Base-by-base conservation (phyloP, 1,284 basidiomycete genomes). In the Cryptococcus sp. region DNA sequence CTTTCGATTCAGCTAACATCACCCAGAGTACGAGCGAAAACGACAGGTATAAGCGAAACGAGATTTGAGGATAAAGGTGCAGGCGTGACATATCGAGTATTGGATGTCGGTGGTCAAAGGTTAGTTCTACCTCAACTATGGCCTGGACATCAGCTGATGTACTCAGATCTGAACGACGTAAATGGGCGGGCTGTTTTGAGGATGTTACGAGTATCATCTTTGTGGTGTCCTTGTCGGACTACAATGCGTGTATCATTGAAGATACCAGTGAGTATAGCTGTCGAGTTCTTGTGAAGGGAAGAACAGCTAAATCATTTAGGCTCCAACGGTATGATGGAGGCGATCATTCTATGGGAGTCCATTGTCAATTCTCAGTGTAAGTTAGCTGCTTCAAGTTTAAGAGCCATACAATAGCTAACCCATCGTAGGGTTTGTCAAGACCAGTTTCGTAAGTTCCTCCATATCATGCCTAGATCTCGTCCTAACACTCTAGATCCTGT, bases 281-380 rank as follows among this genome's bases (percentile, higher is more conserved):
- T 7, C 52, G 32, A 33, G 15, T 37, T 53, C 36, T 14, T 7
- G 14, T 47, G 3, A 46, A 49, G 15, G 10, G 32, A 23, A 14
- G 49, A 2, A 33, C 7, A 33, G 8, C 51, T 58, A 36, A 57
- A 3, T 11, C 4, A 32, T n/a, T n/a, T 37, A 57, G 56, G 93
- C 90, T 76, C 90, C 89, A 86, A 95, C 90, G 92, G 90, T 90
- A 95, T 96, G 91, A 88, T 92, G 78, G 93, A 95, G 67, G 89
- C 92, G 0, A 86, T 96, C 83, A 90, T 90, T 49, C 90, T 96
- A 48, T 96, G 91, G 85, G 91, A 94, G 70, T 93, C 90, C 45
- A 90, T 93, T 80, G 89, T 88, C 78, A 88, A 90, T 71, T 90
- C 88, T 30, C 88, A 70, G 46, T 76, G 70, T 70, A 46, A 60